Base-by-base conservation (phyloP, 306 rosid species). In the Prinsepia uniflora region DNA sequence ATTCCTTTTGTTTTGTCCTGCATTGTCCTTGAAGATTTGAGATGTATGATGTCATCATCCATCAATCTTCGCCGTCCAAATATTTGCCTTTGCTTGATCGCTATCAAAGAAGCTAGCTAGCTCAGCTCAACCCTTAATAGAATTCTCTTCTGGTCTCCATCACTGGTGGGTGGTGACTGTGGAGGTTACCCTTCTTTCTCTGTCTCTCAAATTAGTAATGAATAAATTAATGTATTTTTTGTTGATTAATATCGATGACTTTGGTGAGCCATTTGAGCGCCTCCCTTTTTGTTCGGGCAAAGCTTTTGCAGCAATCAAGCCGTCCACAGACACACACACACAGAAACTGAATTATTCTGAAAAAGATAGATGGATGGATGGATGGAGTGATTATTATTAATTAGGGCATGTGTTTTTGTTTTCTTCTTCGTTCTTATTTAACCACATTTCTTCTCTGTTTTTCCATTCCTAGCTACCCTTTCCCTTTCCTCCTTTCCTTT, bases 231-330 rank as follows among this genome's bases (percentile, higher is more conserved):
- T 24, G 30, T 24, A 0, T 24, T 24, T 24, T 24, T 24, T 24
- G 30, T 70, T 22, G 55, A n/a, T 36, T 24, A 14, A 11, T 34
- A 22, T 41, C 13, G 5, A 46, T 50, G 40, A 53, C 44, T 50
- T 59, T 40, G 74, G 72, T 19, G 78, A 84, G 84, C 89, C 83
- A 77, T 77, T 82, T 84, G 73, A 90, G 85, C 92, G 89, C 97
- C 92, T 63, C 80, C 79, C 76, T 81, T 88, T 80, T 85, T 71
- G 75, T 79, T 74, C 54, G 68, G 75, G 70, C 70, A 49, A 84
- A 76, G 88, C 96, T 89, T 92, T 92, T 74, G 80, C 89, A 83
- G 83, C 84, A 92, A 92, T 89, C 96, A 81, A 86, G 92, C 95
- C 85, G 4, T 55, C 61, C 7, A 55, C 52, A 47, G 10, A 46